A percentile compares a stretch with the other conserved stretches of the same genome.
These are phyloP conservation scores for Colletotrichum sp. DNA, from an alignment of 2,329 filamentous ascomycete species.

Conservation along the genomic window DNA sequence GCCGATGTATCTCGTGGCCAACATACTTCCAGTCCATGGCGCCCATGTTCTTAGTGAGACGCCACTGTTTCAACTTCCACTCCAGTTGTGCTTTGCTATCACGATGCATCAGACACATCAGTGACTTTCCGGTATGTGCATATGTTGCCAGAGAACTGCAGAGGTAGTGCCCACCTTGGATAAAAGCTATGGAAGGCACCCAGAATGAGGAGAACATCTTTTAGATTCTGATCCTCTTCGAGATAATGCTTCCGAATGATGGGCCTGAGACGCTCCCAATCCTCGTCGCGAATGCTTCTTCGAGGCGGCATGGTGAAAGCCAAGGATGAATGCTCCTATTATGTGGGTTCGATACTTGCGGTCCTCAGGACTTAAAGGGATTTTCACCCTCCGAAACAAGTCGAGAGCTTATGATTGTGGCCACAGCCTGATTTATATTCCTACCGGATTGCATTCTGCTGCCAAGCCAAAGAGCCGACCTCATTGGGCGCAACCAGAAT, in stretches of 20 bases:
- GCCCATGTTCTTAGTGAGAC: background rate
- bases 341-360: rapidly evolving
- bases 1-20: background rate
- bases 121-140: background rate
- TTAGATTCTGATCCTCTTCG: background rate
- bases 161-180: background rate
- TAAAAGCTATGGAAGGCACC: background rate
- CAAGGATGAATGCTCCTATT: background rate
- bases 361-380: background rate
- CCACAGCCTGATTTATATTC: background rate
- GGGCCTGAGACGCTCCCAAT: background rate
- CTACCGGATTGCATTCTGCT: rapidly evolving
- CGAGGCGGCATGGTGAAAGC: background rate
- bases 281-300: background rate
- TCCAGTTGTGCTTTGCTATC: background rate
- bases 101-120: background rate
- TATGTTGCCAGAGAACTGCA: rapidly evolving
- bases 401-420: background rate
- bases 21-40: background rate
- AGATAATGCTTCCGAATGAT: background rate
- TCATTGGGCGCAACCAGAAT: background rate
- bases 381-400: rapidly evolving
- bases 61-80: background rate
- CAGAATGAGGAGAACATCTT: background rate
- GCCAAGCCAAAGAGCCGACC: background rate